Percentiles rank a stretch among this genome's conserved stretches.
Evolutionary conservation across 495 filamentous ascomycete genomes (phyloP).

Genomic region (Neurospora sp.): DNA sequence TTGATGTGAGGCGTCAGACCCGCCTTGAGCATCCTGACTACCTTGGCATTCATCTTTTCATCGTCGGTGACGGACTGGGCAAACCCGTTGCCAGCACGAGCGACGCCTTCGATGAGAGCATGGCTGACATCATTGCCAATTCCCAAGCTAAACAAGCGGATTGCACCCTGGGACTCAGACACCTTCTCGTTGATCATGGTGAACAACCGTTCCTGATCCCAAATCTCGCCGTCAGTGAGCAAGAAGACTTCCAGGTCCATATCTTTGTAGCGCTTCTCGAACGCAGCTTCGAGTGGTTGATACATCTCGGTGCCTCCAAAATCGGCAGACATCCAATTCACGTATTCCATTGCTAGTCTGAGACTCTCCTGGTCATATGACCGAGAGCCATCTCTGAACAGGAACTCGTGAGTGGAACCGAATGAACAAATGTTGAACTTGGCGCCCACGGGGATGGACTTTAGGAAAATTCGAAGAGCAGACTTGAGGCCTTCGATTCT

Average conservation of each 20-base stretch:
- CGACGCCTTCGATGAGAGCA: slow-evolving; percentile 56
- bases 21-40: slow-evolving; percentile 63
- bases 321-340: slow-evolving; percentile 37
- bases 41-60: slow-evolving; percentile 52
- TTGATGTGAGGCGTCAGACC: slow-evolving; percentile 50
- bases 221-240: slow-evolving; percentile 64
- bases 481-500: slow-evolving; percentile 45
- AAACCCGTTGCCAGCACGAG: slow-evolving; percentile 57
- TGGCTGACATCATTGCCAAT: slow-evolving; percentile 54
- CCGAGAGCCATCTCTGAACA: slow-evolving; percentile 46
- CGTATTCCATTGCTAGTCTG: slow-evolving; percentile 38
- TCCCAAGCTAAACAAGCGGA: slow-evolving; percentile 57
- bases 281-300: slow-evolving; percentile 39
- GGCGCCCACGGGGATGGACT: slow-evolving; percentile 54
- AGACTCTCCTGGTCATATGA: slow-evolving; percentile 44
- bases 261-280: slow-evolving; percentile 40
- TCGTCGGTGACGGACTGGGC: slow-evolving; percentile 46
- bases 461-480: slow-evolving; percentile 58
- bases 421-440: slow-evolving; percentile 73
- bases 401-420: slow-evolving; percentile 39
- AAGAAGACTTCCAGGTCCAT: slow-evolving; percentile 55
- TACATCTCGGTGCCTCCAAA: slow-evolving; percentile 65
- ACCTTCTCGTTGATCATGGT: slow-evolving; percentile 42
- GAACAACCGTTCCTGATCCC: slow-evolving; percentile 46
- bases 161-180: slow-evolving; percentile 31